These are phyloP conservation scores for Fusarium nanum DNA, from an alignment of 2,329 filamentous ascomycete genomes.

Conservation along the genomic window DNA sequence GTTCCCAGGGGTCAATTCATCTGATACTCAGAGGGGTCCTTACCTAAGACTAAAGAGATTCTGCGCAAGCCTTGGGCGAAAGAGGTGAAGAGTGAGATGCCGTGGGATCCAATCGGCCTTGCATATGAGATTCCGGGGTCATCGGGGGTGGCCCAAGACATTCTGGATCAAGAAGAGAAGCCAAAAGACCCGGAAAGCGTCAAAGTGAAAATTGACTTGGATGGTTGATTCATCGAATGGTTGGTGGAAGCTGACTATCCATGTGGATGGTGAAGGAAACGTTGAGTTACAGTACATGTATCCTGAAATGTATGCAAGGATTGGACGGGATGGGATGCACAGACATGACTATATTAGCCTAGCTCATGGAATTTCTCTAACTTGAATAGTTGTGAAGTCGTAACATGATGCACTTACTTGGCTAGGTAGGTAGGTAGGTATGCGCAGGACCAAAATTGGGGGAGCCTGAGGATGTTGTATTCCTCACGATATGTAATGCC, in stretches of 20 bases:
- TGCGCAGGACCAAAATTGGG: background rate
- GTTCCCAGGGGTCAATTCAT: too few relatives aligned
- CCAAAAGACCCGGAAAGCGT: background rate
- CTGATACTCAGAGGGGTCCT: too few relatives aligned
- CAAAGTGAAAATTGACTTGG: conserved; percentile 26
- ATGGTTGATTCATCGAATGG: conserved; percentile 26
- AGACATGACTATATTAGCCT: background rate
- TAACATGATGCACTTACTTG: background rate
- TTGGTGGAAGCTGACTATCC: conserved; percentile 34
- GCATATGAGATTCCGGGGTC: conserved; percentile 43
- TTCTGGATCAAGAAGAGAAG: conserved; percentile 36
- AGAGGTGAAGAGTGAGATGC: conserved; percentile 30
- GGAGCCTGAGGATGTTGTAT: background rate
- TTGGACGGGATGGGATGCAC: conserved; percentile 9
- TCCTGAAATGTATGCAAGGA: conserved; percentile 13
- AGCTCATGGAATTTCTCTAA: background rate
- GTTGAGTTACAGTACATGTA: background rate
- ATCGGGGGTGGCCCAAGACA: conserved; percentile 29
- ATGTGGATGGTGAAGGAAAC: conserved; percentile 28
- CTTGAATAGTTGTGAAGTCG: background rate
- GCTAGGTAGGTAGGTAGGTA: background rate
- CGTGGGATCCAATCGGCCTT: conserved; percentile 43
- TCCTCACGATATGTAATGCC: conserved; percentile 1
- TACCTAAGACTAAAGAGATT: background rate
- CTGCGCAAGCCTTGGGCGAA: conserved; percentile 20